Evolutionary conservation across 441 rosid genomes (phyloP), one percentile per base, ranked within the genome.

Genomic region (Pelargonium fulgidum): DNA sequence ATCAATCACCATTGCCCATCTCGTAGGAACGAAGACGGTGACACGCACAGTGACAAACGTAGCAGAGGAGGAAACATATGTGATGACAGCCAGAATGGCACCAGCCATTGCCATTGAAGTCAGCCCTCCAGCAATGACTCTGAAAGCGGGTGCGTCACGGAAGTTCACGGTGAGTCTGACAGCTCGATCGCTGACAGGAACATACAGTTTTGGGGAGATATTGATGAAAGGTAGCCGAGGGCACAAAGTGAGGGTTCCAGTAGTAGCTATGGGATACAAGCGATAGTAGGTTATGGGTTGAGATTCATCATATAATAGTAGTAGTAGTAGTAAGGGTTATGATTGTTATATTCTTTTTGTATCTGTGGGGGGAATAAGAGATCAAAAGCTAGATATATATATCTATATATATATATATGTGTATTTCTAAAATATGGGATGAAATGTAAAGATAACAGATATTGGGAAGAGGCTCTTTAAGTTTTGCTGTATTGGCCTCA

Each of bases 231-330:
- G 58, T 8, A 75, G 71, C 56, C 42, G 78, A 44, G 78, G 78
- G 47, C 78, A 75, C 74, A 75, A 75, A 68, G 74, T 75, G 56
- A 75, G 78, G 68, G 63, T 75, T 36, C 78, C 74, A 0, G 78
- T 75, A 73, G 74, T 62, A 24, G 71, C 70, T 0, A 75, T 75
- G 78, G 78, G 71, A 44, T 66, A 70, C 36, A 14, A 0, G 64
- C 68, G 68, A 41, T 75, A 70, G 68, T 54, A 4, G 7, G 8
- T 36, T 36, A 5, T 7, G 41, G 8, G 8, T 6, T 5, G 41
- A 36, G 41, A 6, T 5, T 36, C 41, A 36, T 36, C 0, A 6
- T 36, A 36, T 36, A 36, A 36, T 29, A 29, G 36, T 29, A 29
- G 36, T 33, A 33, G 7, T 0, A 5, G 7, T 3, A 4, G 5